These are phyloP conservation scores for Apophysomyces ossiformis DNA, from an alignment of 371 early-diverging fungal species.

Conservation along the genomic window DNA sequence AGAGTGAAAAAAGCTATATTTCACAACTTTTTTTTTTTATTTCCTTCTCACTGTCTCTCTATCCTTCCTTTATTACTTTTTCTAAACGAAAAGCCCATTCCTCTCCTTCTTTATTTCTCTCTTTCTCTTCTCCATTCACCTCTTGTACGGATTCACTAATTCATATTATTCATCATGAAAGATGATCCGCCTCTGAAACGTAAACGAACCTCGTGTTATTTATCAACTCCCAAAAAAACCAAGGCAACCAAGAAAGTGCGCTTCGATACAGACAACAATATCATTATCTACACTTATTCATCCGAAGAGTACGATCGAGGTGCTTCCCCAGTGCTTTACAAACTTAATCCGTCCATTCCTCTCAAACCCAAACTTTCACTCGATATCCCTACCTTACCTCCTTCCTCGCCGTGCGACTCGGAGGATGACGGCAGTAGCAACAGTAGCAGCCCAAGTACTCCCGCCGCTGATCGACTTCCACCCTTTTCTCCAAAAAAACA, in stretches of 20 bases:
- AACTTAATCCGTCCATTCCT: constrained; percentile 15
- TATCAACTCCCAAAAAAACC: background rate
- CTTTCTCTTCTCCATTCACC: constrained; percentile 2
- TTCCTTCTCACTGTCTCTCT: background rate
- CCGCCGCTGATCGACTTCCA: constrained; percentile 6
- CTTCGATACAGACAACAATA: constrained; percentile 4
- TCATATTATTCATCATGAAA: background rate
- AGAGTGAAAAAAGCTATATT: background rate
- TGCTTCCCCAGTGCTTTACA: constrained; percentile 15
- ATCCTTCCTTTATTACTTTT: background rate
- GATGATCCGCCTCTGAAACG: constrained; percentile 23
- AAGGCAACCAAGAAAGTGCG: constrained; percentile 18
- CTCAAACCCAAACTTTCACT: constrained; percentile 20
- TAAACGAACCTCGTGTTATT: constrained; percentile 12
- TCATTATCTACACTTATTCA: constrained; percentile 22
- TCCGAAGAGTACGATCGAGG: constrained; percentile 24
- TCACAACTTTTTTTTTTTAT: constrained; percentile 3
- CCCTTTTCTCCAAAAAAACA: background rate
- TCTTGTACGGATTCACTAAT: too few relatives aligned
- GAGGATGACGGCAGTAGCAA: constrained; percentile 14
- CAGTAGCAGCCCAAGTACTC: constrained; percentile 21
- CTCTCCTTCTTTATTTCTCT: constrained; percentile 12
- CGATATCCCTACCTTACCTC: constrained; percentile 15
- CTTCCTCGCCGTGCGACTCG: constrained; percentile 1
- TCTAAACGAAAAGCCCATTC: constrained; percentile 9